A percentile compares a stretch with the other conserved stretches of the same genome.
Evolutionary conservation across 2,329 filamentous ascomycete genomes (phyloP).

Genomic region (Paraphoma sp.): DNA sequence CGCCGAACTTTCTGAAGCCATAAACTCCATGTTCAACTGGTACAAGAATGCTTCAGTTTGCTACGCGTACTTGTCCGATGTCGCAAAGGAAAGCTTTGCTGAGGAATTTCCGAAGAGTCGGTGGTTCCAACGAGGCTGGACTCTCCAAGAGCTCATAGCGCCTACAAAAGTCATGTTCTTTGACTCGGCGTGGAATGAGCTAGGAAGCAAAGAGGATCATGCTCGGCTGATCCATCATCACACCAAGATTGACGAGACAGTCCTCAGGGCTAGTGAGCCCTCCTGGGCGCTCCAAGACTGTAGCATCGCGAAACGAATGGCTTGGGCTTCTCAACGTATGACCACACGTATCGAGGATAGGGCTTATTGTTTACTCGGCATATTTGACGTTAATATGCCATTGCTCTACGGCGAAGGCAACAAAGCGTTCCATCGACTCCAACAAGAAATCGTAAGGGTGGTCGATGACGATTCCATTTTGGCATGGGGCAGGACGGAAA

Average conservation of each 20-base stretch:
- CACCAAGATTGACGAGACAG: constrained; percentile 22
- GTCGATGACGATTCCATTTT: not conserved
- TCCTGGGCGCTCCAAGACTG: not conserved
- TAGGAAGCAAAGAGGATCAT: constrained; percentile 3
- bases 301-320: constrained; percentile 14
- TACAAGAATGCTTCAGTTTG: constrained; percentile 15
- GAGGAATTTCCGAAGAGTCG: not conserved
- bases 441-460: not conserved
- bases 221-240: not conserved
- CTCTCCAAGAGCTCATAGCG: constrained; percentile 22
- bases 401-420: constrained; percentile 8
- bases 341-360: constrained; percentile 21
- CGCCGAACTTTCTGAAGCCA: constrained; percentile 12
- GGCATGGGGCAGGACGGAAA: not conserved
- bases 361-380: constrained; percentile 25
- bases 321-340: constrained; percentile 14
- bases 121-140: constrained; percentile 26
- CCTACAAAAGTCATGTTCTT: constrained; percentile 16
- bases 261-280: not conserved
- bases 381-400: constrained; percentile 23
- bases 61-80: constrained; percentile 18
- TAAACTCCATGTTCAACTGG: constrained; percentile 14
- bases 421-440: not conserved
- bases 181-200: not conserved
- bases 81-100: not conserved